phyloP scores from a whole-genome alignment of 139 green algal genomes.

The Picochlorum sp. region DNA sequence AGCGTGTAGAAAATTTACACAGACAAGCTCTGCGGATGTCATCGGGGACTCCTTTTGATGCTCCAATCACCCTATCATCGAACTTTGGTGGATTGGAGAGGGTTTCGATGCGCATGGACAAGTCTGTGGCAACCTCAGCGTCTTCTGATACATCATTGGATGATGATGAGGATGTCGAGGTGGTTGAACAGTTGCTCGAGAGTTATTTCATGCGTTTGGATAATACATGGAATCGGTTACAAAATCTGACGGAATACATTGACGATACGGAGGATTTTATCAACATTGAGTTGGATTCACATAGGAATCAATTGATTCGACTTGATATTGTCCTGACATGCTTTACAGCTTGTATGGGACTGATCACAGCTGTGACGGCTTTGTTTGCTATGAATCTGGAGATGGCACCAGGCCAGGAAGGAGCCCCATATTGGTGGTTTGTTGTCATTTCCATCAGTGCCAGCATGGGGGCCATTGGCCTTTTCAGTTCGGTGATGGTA shows the following conservation, averaged over 20 bases:
- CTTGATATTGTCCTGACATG: slow-evolving; percentile 81
- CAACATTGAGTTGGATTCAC: slow-evolving; percentile 89
- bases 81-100: neutral
- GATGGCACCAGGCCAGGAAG: neutral
- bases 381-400: slow-evolving; percentile 93
- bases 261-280: slow-evolving; percentile 97
- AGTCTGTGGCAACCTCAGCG: neutral
- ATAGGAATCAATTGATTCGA: slow-evolving; percentile 72
- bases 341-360: slow-evolving; percentile 55
- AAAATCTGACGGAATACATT: slow-evolving; percentile 85
- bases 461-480: neutral
- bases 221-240: slow-evolving; percentile 64
- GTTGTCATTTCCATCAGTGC: slow-evolving; percentile 11
- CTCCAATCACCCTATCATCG: neutral
- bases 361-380: slow-evolving; percentile 61
- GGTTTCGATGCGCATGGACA: neutral
- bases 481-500: slow-evolving; percentile 21
- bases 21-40: neutral
- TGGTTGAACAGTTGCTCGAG: slow-evolving; percentile 74
- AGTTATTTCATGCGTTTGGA: slow-evolving; percentile 61
- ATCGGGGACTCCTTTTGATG: slow-evolving; percentile 15
- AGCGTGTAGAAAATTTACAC: neutral
- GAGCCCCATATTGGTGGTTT: slow-evolving; percentile 23
- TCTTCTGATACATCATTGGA: slow-evolving; percentile 4
- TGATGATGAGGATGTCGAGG: slow-evolving; percentile 19